phyloP scores from a whole-genome alignment of 129 eudicot species.

The Cynara cardunculus region DNA sequence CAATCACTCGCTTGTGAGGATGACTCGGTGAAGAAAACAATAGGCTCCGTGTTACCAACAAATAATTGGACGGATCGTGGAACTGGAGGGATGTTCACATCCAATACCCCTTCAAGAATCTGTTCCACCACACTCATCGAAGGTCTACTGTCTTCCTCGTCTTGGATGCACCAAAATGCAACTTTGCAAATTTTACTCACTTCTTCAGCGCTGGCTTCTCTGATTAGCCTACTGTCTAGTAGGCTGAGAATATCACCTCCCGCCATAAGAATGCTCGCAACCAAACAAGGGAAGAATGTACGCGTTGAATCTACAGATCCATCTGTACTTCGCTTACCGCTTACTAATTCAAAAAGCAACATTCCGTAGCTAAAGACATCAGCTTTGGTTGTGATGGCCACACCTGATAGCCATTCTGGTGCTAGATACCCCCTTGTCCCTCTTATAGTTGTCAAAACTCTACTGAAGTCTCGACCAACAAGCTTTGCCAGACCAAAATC shows the following conservation, averaged over 20 bases:
- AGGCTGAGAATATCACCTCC: constrained; percentile 60
- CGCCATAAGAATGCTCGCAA: constrained; percentile 26
- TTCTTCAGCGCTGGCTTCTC: constrained; percentile 46
- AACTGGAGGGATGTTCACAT: constrained; percentile 57
- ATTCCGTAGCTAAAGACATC: constrained; percentile 79
- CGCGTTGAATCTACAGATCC: constrained; percentile 23
- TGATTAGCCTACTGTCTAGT: constrained; percentile 46
- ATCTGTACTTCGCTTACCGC: constrained; percentile 46
- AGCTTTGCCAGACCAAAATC: constrained; percentile 85
- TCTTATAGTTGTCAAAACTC: constrained; percentile 62
- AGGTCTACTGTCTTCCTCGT: constrained; percentile 58
- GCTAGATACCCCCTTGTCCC: constrained; percentile 70
- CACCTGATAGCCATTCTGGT: constrained; percentile 72
- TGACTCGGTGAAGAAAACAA: constrained; percentile 33
- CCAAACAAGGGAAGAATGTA: constrained; percentile 48
- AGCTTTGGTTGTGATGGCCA: constrained; percentile 60
- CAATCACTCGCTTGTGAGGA: too few relatives aligned
- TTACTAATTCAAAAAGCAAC: constrained; percentile 60
- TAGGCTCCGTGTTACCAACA: constrained; percentile 15
- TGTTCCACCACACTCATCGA: constrained; percentile 63
- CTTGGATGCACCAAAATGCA: constrained; percentile 84
- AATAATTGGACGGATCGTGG: constrained; percentile 41
- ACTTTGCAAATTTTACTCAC: constrained; percentile 46
- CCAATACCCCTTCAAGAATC: constrained; percentile 67
- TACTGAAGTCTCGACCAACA: constrained; percentile 56